Conservation (phyloP, 192 early-diverging fungal genomes). For the Linnemannia schmuckeri region DNA sequence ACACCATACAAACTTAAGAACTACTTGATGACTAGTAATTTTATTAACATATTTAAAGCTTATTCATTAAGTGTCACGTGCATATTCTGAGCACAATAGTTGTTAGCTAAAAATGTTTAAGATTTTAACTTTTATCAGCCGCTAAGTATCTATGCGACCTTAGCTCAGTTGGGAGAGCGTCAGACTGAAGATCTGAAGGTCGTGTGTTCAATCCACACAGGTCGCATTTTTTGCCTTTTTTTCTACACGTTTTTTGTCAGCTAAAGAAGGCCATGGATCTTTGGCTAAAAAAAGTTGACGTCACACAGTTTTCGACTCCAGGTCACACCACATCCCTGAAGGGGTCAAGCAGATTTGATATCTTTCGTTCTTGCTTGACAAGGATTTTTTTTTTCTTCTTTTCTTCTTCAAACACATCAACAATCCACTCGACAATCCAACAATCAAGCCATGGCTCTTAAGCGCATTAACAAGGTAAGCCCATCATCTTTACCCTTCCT, state of each 20-base stretch:
- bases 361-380: not conserved
- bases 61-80: too few relatives aligned
- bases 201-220: constrained; percentile 61
- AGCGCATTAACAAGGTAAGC: constrained; percentile 98
- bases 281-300: not conserved
- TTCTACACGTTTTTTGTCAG: not conserved
- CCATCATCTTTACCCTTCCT: not conserved
- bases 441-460: constrained; percentile 86
- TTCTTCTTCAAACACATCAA: constrained; percentile 8
- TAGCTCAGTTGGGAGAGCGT: constrained; percentile 66
- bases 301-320: not conserved
- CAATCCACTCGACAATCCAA: constrained; percentile 12
- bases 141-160: not conserved
- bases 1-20: constrained; percentile 50
- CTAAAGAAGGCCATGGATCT: too few relatives aligned
- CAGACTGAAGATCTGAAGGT: constrained; percentile 70
- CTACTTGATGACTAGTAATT: not conserved
- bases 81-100: too few relatives aligned
- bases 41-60: too few relatives aligned
- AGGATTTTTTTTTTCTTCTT: constrained; percentile 22
- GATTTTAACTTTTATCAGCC: not conserved
- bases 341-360: too few relatives aligned
- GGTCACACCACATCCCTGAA: not conserved
- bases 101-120: not conserved
- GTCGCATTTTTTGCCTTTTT: constrained; percentile 25